Base-by-base conservation (phyloP, 176 grass and related monocot genomes). In the Carex myosuroides region DNA sequence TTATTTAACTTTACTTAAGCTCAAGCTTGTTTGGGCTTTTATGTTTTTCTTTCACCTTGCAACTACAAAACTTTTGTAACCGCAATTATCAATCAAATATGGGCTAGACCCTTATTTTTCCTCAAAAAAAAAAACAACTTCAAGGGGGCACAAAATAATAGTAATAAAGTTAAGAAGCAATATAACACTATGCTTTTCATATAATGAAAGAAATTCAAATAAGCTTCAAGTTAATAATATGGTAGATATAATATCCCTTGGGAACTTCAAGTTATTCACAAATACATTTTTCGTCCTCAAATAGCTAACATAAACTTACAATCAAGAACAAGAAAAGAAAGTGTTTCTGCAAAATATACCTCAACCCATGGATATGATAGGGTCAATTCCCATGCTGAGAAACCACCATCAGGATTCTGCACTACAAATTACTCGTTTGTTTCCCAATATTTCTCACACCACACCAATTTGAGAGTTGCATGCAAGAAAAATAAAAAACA, bases 331-430 rank as follows among this genome's bases (percentile, higher is more conserved):
- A 83, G 82, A 9, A 22, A 24, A 29, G 4, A 8, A 85, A 69
- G 33, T 32, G n/a, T 3, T 3, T 1, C 39, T 41, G 42, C 7
- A 13, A 17, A 64, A 72, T 39, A 57, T 87, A 90, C 91, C 91
- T 93, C 89, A 41, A 91, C 71, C 89, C 91, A 93, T 84, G 91
- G 89, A 91, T 91, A 80, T 84, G 91, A 86, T 50, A 89, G 87
- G 69, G 84, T 75, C 59, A 87, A 30, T 87, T 93, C 89, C 89
- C 89, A 93, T 41, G 91, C 77, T 68, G 86, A 84, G 50, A 90
- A 93, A 30, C 91, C 91, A 85, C 91, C 91, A 37, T 93, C 86
- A 57, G 84, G 37, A 73, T 93, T 93, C 91, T 93, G 86, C 77
- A 79, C 59, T 64, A 82, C 52, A 52, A 60, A 41, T 83, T 83